Conservation (phyloP, 495 filamentous ascomycete genomes). For the Thozetella sp. region DNA sequence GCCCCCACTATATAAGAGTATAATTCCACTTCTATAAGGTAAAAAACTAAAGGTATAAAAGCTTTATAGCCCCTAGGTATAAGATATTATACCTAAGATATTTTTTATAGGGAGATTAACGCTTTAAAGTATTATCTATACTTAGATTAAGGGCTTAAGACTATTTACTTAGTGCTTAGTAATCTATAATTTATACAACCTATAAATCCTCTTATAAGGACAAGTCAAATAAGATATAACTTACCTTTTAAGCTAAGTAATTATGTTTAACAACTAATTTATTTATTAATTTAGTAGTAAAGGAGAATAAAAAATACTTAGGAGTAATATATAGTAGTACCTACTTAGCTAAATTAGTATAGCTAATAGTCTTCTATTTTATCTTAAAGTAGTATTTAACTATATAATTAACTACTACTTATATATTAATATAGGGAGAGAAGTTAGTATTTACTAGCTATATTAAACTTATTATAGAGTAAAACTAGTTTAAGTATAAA, state of each 20-base stretch:
- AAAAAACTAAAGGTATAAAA: neutral
- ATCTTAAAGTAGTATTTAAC: constrained; percentile 4
- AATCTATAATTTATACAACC: neutral
- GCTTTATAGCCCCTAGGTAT: neutral
- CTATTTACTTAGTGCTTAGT: neutral
- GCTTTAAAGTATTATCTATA: neutral
- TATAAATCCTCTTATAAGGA: neutral
- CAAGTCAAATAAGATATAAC: neutral
- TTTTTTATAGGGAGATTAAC: neutral
- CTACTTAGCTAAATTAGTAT: neutral
- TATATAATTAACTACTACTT: constrained; percentile 1
- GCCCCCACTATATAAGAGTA: neutral
- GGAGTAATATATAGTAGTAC: neutral
- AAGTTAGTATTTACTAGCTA: constrained; percentile 1
- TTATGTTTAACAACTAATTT: neutral
- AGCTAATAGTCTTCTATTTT: neutral
- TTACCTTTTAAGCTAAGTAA: neutral
- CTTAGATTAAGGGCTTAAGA: neutral
- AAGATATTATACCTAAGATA: neutral
- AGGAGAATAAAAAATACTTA: neutral
- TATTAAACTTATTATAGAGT: constrained; percentile 2
- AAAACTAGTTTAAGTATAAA: neutral
- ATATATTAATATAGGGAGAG: neutral
- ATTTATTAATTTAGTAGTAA: neutral
- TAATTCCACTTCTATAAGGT: too few species aligned